These are phyloP conservation scores for Penicillium rolfsii DNA, from an alignment of 2,329 filamentous ascomycete species.

Conservation along the genomic window DNA sequence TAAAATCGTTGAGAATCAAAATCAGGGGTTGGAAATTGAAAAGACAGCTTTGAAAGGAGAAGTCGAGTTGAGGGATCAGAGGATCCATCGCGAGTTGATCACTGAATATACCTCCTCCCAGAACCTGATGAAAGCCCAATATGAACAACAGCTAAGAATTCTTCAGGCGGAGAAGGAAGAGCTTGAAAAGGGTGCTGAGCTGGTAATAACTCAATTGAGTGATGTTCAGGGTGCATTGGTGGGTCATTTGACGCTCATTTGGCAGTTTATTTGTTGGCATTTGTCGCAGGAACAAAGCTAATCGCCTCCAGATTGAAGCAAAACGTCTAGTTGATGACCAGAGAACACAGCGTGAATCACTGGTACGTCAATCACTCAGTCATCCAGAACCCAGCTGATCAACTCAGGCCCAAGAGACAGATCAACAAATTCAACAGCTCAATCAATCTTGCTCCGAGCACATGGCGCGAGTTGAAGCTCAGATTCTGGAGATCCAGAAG, in stretches of 20 bases:
- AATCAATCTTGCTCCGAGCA: conserved; percentile 19
- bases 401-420: conserved; percentile 26
- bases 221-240: conserved; percentile 32
- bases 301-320: conserved; percentile 26
- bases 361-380: conserved; percentile 21
- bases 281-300: conserved; percentile 8
- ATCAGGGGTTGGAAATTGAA: conserved; percentile 28
- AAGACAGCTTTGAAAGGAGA: conserved; percentile 28
- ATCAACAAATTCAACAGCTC: conserved; percentile 27
- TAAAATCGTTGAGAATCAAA: conserved; percentile 24
- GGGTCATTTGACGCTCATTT: conserved; percentile 17
- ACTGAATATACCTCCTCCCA: conserved; percentile 35
- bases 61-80: conserved; percentile 27
- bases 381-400: conserved; percentile 17
- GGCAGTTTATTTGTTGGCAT: conserved; percentile 24
- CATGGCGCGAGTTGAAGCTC: conserved; percentile 14
- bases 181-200: conserved; percentile 24
- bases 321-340: conserved; percentile 19
- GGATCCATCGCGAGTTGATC: conserved; percentile 36
- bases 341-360: conserved; percentile 15
- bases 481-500: conserved; percentile 26
- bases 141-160: conserved; percentile 36
- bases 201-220: conserved; percentile 27
- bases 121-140: conserved; percentile 36
- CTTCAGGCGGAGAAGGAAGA: conserved; percentile 33